Conservation (phyloP, 2,329 filamentous ascomycete species). For the Epicoccum sorghinum region DNA sequence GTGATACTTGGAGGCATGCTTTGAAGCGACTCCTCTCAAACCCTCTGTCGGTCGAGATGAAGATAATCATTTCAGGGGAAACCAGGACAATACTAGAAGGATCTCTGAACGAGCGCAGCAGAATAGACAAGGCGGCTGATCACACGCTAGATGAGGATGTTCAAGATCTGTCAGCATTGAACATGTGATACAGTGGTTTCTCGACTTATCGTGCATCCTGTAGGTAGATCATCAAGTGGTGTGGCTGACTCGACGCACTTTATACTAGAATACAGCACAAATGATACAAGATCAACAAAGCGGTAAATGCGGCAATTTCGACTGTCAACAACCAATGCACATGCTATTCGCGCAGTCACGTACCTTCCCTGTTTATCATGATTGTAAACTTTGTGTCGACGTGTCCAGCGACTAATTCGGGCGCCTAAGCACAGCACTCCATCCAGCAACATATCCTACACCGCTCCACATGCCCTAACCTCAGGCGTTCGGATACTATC, state of each 20-base stretch:
- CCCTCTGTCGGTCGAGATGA: no score
- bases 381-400: background rate
- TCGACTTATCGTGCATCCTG: no score
- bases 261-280: background rate
- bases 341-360: background rate
- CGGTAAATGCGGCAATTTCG: background rate
- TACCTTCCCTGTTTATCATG: slow-evolving; percentile 10
- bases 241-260: background rate
- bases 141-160: no score
- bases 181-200: no score
- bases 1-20: no score
- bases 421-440: background rate
- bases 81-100: no score
- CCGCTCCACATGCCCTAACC: background rate
- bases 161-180: no score
- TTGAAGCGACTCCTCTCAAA: no score
- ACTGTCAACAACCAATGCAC: background rate
- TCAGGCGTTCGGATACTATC: slow-evolving; percentile 6
- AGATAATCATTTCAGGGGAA: no score
- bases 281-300: background rate
- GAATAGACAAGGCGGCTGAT: no score
- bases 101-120: no score
- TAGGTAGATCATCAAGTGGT: background rate
- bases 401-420: background rate
- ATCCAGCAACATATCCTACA: slow-evolving; percentile 10